Conservation (phyloP, 2,329 filamentous ascomycete species). For the Xylaria multiplex region DNA sequence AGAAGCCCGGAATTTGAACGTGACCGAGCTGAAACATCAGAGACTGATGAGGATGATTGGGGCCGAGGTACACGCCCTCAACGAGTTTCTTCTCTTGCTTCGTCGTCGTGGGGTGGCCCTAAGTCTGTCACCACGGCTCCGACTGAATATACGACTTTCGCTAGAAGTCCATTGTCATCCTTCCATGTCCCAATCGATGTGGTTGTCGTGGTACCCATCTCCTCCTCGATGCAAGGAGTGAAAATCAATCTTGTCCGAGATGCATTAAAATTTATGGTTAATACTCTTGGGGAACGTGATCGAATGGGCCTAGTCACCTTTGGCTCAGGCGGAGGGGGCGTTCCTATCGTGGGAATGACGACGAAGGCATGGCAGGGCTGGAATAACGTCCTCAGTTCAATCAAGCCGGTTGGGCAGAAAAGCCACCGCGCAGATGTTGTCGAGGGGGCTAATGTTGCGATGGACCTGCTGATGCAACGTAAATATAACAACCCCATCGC, state of each 20-base stretch:
- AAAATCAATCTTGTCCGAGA: constrained; percentile 96
- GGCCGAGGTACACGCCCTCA: constrained; percentile 70
- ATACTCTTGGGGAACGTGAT: constrained; percentile 88
- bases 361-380: constrained; percentile 94
- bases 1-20: constrained; percentile 82
- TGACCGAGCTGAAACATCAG: constrained; percentile 79
- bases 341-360: constrained; percentile 97
- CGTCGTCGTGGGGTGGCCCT: constrained; percentile 81
- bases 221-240: constrained; percentile 98
- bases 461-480: constrained; percentile 98
- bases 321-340: constrained; percentile 90
- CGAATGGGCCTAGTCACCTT: constrained; percentile 98
- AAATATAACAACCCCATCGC: constrained; percentile 96
- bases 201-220: constrained; percentile 95
- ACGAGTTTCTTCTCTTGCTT: constrained; percentile 83
- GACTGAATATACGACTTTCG: constrained; percentile 88
- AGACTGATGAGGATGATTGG: constrained; percentile 90
- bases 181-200: constrained; percentile 93
- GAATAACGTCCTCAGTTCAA: constrained; percentile 84
- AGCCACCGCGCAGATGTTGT: constrained; percentile 96
- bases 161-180: constrained; percentile 62
- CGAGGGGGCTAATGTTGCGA: constrained; percentile 95
- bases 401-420: constrained; percentile 95
- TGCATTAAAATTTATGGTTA: constrained; percentile 89
- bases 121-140: constrained; percentile 88